phyloP scores from a whole-genome alignment of 805 yeast species.

The Metschnikowia cubensis region DNA sequence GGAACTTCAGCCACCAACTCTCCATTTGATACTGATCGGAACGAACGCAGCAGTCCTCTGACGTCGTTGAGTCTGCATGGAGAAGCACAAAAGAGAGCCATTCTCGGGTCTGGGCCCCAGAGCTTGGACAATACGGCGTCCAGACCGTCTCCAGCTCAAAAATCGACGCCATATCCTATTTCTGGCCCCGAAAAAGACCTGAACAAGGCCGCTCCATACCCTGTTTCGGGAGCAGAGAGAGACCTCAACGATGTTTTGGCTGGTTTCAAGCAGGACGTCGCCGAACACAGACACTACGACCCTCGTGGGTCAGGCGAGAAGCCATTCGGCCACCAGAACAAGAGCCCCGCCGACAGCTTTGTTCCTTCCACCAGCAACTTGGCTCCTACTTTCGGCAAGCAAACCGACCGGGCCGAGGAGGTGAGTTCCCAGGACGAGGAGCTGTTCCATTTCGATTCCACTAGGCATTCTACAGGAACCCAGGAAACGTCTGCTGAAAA shows the following conservation, averaged over 20 bases:
- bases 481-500: slow-evolving; percentile 6
- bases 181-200: slow-evolving; percentile 12
- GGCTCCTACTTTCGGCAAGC: slow-evolving; percentile 4
- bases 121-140: neutral
- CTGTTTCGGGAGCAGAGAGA: slow-evolving; percentile 5
- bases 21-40: neutral
- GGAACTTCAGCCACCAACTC: slow-evolving; percentile 5
- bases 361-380: slow-evolving; percentile 11
- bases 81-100: neutral
- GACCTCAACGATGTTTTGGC: slow-evolving; percentile 26
- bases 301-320: slow-evolving; percentile 11
- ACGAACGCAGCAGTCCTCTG: slow-evolving; percentile 3
- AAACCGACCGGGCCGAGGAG: neutral
- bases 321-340: neutral
- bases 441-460: slow-evolving; percentile 5
- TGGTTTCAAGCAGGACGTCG: slow-evolving; percentile 27
- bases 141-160: neutral
- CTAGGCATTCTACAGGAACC: slow-evolving; percentile 7
- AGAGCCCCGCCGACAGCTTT: neutral
- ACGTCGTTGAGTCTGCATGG: slow-evolving; percentile 1
- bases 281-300: slow-evolving; percentile 19
- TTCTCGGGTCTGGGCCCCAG: neutral
- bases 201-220: slow-evolving; percentile 11
- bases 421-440: slow-evolving; percentile 8
- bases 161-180: slow-evolving; percentile 6